Conservation (phyloP, 495 filamentous ascomycete genomes). For the Terfezia boudieri region DNA sequence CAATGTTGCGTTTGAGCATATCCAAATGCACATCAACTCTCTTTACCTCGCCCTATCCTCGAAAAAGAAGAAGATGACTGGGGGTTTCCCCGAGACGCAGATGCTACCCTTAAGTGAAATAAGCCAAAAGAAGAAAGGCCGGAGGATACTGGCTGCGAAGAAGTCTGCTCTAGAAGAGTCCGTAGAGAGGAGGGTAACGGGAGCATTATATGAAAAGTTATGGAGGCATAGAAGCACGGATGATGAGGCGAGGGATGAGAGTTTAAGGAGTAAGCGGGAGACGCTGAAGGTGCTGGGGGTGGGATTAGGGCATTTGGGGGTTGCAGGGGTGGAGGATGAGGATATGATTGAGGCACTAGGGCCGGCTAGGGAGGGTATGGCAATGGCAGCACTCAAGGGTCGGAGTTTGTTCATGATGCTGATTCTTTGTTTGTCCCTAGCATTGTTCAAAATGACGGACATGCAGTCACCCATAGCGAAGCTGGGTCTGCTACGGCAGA, state of each 20-base stretch:
- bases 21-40: conserved; percentile 60
- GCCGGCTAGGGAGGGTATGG: conserved; percentile 45
- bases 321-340: conserved; percentile 23
- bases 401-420: conserved; percentile 23
- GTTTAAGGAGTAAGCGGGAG: conserved; percentile 81
- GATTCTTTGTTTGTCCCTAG: conserved; percentile 17
- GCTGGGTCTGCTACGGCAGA: conserved; percentile 63
- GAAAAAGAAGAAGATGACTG: conserved; percentile 19
- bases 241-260: conserved; percentile 89
- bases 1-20: conserved; percentile 53
- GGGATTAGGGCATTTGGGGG: conserved; percentile 61
- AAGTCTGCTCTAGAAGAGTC: conserved; percentile 65
- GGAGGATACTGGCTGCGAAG: conserved; percentile 56
- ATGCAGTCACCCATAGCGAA: conserved; percentile 67
- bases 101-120: conserved; percentile 84
- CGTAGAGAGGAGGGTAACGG: conserved; percentile 69
- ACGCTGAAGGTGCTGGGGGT: conserved; percentile 79
- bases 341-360: conserved; percentile 41
- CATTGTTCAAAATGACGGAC: neutral
- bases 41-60: conserved; percentile 16
- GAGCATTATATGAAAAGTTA: conserved; percentile 63
- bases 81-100: conserved; percentile 26
- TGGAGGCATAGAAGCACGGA: conserved; percentile 81
- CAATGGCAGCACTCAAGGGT: too few species aligned
- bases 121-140: conserved; percentile 50